Percentiles rank a stretch among this genome's conserved stretches.
phyloP scores from a whole-genome alignment of 2,329 filamentous ascomycete genomes.

The Leptographium radiaticola region DNA sequence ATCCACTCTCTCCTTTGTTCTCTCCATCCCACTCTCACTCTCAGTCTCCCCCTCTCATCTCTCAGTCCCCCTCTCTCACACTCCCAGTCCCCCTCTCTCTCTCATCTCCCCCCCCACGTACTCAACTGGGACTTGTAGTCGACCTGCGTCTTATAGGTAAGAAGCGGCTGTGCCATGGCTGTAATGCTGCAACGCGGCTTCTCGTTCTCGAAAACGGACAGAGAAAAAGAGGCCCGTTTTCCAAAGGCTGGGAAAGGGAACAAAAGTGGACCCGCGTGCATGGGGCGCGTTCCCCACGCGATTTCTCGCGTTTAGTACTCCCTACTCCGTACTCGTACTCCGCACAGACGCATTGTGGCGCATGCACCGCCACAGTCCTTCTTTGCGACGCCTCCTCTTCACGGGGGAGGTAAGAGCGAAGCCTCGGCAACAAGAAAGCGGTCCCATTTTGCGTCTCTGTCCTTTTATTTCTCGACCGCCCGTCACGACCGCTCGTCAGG shows the following conservation, averaged over 20 bases:
- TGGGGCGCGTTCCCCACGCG: conserved; percentile 8
- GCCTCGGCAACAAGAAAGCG: conserved; percentile 6
- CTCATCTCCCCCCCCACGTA: conserved; percentile 26
- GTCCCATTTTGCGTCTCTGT: too few species aligned
- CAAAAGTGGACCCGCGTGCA: conserved; percentile 5
- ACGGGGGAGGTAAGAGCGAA: not conserved
- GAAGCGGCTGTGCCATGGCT: conserved; percentile 59
- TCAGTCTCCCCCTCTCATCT: too few species aligned
- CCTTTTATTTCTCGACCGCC: too few species aligned
- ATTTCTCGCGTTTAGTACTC: conserved; percentile 11
- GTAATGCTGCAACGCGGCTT: not conserved
- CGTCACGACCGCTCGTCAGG: too few species aligned
- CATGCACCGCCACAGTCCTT: not conserved
- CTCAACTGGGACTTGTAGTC: conserved; percentile 81
- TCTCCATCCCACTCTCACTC: not conserved
- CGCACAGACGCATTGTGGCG: too few species aligned
- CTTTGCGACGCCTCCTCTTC: not conserved
- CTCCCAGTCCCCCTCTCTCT: not conserved
- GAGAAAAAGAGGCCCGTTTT: not conserved
- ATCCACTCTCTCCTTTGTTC: not conserved
- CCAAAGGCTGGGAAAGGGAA: conserved; percentile 10
- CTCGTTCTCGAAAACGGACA: too few species aligned
- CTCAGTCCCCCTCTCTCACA: too few species aligned
- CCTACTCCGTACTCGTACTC: too few species aligned
- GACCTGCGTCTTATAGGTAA: conserved; percentile 64